These are phyloP conservation scores for Salix viminalis DNA, from an alignment of 345 rosid genomes.

Conservation along the genomic window DNA sequence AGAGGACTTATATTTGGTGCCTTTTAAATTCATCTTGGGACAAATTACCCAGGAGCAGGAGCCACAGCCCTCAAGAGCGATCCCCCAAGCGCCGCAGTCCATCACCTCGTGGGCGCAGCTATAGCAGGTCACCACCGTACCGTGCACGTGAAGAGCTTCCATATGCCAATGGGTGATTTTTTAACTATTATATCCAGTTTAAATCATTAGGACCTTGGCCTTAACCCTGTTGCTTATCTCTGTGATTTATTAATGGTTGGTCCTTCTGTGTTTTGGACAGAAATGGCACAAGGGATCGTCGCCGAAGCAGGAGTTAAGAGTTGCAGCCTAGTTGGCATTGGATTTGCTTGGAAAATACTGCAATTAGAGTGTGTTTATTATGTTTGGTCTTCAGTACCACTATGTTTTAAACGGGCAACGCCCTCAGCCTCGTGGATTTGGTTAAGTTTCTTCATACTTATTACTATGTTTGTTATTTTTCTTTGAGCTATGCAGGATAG, in stretches of 20 bases:
- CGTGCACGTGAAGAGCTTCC: conserved; percentile 79
- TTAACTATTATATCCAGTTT: background rate
- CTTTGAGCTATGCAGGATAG: conserved; percentile 34
- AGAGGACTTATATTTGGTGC: background rate
- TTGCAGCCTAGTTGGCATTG: conserved; percentile 14
- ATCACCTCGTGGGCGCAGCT: conserved; percentile 88
- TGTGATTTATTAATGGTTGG: background rate
- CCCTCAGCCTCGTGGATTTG: conserved; percentile 58
- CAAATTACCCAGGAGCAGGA: conserved; percentile 37
- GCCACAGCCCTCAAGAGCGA: conserved; percentile 83
- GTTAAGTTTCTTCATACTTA: conserved; percentile 64
- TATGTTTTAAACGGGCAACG: conserved; percentile 56
- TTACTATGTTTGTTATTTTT: conserved; percentile 46
- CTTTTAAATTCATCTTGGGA: background rate
- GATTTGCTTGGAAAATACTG: conserved; percentile 24
- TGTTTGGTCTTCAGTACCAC: conserved; percentile 58
- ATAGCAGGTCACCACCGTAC: conserved; percentile 82
- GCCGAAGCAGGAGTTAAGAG: conserved; percentile 86
- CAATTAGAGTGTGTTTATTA: conserved; percentile 52
- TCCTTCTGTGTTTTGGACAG: conserved; percentile 39
- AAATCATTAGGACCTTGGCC: background rate
- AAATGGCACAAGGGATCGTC: conserved; percentile 73
- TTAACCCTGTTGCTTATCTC: background rate
- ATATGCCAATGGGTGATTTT: conserved; percentile 78
- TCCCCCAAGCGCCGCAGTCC: conserved; percentile 70